These are phyloP conservation scores for Dendrostoma leiphaemia DNA, from an alignment of 2,329 filamentous ascomycete species.

Conservation along the genomic window DNA sequence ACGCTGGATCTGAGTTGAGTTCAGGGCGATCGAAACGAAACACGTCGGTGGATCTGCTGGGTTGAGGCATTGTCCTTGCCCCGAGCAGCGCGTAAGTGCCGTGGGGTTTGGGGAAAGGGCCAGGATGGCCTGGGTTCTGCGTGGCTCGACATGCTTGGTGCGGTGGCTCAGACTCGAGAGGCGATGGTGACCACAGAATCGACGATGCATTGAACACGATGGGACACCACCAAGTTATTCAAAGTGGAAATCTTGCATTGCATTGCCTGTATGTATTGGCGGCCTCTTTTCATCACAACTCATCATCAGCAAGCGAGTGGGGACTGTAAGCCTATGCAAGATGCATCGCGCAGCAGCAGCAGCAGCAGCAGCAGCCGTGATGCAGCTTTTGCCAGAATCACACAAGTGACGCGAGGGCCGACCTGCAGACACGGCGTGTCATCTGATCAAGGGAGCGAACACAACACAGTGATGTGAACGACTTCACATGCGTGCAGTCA, in stretches of 20 bases:
- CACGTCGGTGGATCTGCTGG: not conserved
- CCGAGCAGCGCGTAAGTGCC: not conserved
- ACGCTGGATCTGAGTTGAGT: conserved; percentile 4
- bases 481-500: not conserved
- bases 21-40: not conserved
- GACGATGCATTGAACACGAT: conserved; percentile 3
- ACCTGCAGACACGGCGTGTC: conserved; percentile 10
- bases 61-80: not conserved
- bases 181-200: not conserved
- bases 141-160: not conserved
- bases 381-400: no score
- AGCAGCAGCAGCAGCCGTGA: no score
- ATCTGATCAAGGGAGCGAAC: conserved; percentile 2
- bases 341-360: not conserved
- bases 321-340: no score
- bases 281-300: no score
- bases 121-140: not conserved
- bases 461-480: not conserved
- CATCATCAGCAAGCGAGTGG: no score
- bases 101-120: not conserved
- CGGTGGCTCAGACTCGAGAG: not conserved
- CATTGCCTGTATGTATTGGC: not conserved
- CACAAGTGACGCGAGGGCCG: not conserved
- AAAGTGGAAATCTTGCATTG: not conserved
- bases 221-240: no score